phyloP scores from a whole-genome alignment of 805 yeast genomes.

The Komagataella ulmi region DNA sequence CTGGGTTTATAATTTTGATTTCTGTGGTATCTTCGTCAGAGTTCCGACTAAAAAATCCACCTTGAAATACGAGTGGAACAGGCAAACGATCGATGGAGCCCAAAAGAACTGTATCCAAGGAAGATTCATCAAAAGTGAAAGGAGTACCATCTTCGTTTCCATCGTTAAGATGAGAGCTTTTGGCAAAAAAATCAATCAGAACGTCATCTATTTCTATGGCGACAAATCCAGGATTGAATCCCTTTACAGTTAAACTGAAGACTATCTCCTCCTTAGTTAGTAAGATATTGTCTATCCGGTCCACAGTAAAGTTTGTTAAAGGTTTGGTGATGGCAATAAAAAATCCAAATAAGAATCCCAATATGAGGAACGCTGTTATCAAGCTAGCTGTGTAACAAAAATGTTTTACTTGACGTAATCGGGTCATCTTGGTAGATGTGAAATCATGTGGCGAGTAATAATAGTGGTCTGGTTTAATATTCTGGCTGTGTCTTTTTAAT shows the following conservation, averaged over 20 bases:
- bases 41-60: constrained; percentile 61
- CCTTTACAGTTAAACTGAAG: constrained; percentile 65
- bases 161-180: constrained; percentile 19
- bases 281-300: constrained; percentile 53
- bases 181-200: constrained; percentile 79
- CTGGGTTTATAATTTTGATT: constrained; percentile 50
- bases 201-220: constrained; percentile 48
- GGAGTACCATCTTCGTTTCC: neutral
- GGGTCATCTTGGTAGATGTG: constrained; percentile 16
- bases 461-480: constrained; percentile 7
- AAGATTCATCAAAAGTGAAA: constrained; percentile 7
- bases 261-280: constrained; percentile 77
- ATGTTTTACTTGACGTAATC: constrained; percentile 15
- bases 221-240: constrained; percentile 80
- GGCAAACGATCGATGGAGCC: constrained; percentile 61
- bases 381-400: constrained; percentile 29
- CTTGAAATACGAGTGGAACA: constrained; percentile 59
- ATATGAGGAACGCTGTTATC: constrained; percentile 36
- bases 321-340: constrained; percentile 80
- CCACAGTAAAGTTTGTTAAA: constrained; percentile 49
- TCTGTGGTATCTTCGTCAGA: constrained; percentile 50
- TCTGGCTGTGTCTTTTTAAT: constrained; percentile 1
- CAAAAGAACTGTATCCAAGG: constrained; percentile 54
- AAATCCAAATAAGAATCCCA: constrained; percentile 78
- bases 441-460: constrained; percentile 24